Evolutionary conservation across 176 grass and related monocot species (phyloP), one percentile per base, ranked within the genome.

Genomic region (Coix lacrymajobi): DNA sequence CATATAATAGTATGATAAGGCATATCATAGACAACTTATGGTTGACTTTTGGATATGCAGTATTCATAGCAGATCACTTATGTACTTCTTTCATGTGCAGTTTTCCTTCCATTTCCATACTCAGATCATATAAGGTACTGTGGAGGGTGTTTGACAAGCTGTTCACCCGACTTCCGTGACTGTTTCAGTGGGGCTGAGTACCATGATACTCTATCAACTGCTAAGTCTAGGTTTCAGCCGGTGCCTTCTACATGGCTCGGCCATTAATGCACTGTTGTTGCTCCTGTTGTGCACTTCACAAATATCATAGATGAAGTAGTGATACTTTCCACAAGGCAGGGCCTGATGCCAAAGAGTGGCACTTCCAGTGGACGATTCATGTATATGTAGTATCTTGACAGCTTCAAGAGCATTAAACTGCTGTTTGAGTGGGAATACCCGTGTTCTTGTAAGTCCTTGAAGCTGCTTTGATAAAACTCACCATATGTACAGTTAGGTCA

Each of bases 31-130:
- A 65, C 25, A 19, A 43, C 73, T 37, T 60, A 54, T 9, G 0
- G 19, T 79, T 73, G 16, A 56, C 6, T 52, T 62, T 66, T 22
- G 56, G 38, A 16, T 80, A 38, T 26, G 3, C 14, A 25, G 13
- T 85, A 38, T 45, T 37, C 30, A 58, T 34, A 79, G 30, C 30
- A 17, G 2, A 44, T 22, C 4, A 20, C 71, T 81, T 77, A 71
- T 8, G 2, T 86, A 14, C 9, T 80, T 64, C 40, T 72, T 80
- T 65, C 40, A 37, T 54, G 6, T 89, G 90, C 93, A 98, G 96
- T 86, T 95, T 95, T 98, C 75, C 93, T 98, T 82, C 96, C 96
- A 37, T 98, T 90, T 52, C 96, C 96, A 24, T 98, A 95, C 91
- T 90, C 52, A 88, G 93, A 67, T 93, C 96, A 1, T 93, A 91